Conservation (phyloP, 306 rosid species). For the Lupinus albus region DNA sequence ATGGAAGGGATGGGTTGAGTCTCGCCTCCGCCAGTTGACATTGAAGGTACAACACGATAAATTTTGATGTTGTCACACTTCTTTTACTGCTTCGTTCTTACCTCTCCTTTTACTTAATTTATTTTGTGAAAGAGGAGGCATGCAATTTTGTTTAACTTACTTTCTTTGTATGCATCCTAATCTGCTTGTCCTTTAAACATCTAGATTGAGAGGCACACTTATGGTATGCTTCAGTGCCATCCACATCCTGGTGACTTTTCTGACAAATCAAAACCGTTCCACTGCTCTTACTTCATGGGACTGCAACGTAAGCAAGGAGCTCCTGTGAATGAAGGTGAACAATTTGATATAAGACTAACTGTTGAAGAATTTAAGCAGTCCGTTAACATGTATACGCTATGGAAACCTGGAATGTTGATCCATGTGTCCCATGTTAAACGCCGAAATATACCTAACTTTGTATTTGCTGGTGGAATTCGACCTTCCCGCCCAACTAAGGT, state of each 20-base stretch:
- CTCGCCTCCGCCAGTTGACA: conserved; percentile 90
- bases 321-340: conserved; percentile 58
- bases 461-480: conserved; percentile 77
- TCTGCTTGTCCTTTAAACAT: conserved; percentile 35
- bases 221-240: conserved; percentile 84
- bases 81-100: conserved; percentile 17
- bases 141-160: background rate
- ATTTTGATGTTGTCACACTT: conserved; percentile 21
- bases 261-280: conserved; percentile 71
- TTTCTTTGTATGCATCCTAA: conserved; percentile 32
- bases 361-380: conserved; percentile 75
- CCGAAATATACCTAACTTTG: conserved; percentile 70
- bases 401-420: conserved; percentile 81
- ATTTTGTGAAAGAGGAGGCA: background rate
- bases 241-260: conserved; percentile 90
- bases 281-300: conserved; percentile 85
- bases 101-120: background rate
- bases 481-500: conserved; percentile 64
- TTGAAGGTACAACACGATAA: conserved; percentile 62
- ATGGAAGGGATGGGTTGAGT: conserved; percentile 99
- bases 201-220: conserved; percentile 82
- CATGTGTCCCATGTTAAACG: conserved; percentile 76
- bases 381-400: conserved; percentile 56
- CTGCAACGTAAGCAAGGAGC: conserved; percentile 83
- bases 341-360: conserved; percentile 72